These are phyloP conservation scores for Plectosphaerella sp. DNA, from an alignment of 2,329 filamentous ascomycete species.

Conservation along the genomic window DNA sequence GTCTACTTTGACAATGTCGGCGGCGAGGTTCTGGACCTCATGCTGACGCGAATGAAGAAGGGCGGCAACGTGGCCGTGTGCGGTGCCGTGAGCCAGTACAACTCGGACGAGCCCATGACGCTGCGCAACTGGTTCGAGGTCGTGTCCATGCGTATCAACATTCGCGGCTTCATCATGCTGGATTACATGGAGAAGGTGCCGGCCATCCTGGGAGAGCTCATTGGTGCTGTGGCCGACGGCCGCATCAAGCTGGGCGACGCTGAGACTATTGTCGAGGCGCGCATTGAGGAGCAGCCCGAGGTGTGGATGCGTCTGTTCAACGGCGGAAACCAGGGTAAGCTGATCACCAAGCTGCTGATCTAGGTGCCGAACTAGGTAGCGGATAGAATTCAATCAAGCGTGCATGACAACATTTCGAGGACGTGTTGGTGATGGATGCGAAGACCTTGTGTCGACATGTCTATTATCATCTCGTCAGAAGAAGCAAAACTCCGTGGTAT, in stretches of 20 bases:
- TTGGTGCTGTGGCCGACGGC: conserved; percentile 63
- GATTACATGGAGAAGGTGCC: conserved; percentile 58
- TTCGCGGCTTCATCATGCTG: conserved; percentile 71
- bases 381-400: neutral
- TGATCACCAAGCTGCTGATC: conserved; percentile 43
- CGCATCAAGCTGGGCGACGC: conserved; percentile 59
- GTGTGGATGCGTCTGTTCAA: conserved; percentile 60
- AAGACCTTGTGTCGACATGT: no score
- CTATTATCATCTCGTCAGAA: no score
- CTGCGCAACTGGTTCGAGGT: conserved; percentile 41
- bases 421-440: no score
- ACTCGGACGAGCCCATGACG: conserved; percentile 40
- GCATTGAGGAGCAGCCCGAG: conserved; percentile 57
- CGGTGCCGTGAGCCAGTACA: conserved; percentile 67
- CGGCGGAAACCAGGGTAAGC: conserved; percentile 66
- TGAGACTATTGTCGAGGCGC: conserved; percentile 66
- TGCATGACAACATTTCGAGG: no score
- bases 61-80: conserved; percentile 67
- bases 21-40: conserved; percentile 65
- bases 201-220: conserved; percentile 56
- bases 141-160: conserved; percentile 49
- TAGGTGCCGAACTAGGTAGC: neutral
- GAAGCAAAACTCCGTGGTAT: no score
- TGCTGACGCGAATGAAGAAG: conserved; percentile 57
- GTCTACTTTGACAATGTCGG: conserved; percentile 74